Evolutionary conservation across 2,329 filamentous ascomycete genomes (phyloP), one percentile per base, ranked within the genome.

Genomic region (Geosmithia putterillii): DNA sequence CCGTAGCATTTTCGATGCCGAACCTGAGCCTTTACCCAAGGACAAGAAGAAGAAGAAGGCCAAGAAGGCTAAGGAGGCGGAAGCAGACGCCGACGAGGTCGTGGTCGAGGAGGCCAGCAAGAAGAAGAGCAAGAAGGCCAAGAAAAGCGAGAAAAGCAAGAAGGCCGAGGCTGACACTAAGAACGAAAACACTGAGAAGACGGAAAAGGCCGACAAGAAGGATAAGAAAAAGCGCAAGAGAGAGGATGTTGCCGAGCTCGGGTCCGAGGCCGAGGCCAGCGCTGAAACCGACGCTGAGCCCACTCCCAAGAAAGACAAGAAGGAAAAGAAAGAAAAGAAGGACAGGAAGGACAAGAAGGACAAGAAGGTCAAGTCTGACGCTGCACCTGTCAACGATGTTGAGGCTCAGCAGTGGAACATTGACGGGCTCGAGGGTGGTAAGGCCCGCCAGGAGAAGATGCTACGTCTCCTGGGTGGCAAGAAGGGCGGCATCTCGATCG

Each of bases 381-480:
- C 49, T 17, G 39, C 45, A 15, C 6, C 28, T 32, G 28, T 50
- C 6, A 34, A 47, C 9, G 23, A 50, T 3, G 43, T 50, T 17
- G 46, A 57, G 14, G 56, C 54, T 3, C 70, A 69, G 53, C 60
- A 68, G 48, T 77, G 73, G 73, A 73, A 75, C 47, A 70, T 76
- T 21, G 55, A 61, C 17, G 66, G 61, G 28, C 62, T 79, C 28
- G 67, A 66, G 35, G 75, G 75, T 25, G 72, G 69, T 19, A 51
- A 60, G 17, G 61, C 62, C 41, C 65, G 75, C 12, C 71, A 76
- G 51, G 60, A 62, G 47, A 79, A 79, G 58, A 78, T 77, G 47
- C 57, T 78, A 51, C 64, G 71, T 25, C 67, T 79, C 1, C 62
- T 79, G 4, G 74, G 74, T 18, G 70, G 62, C 2, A 72, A 68